A percentile compares a stretch with the other conserved stretches of the same genome.
phyloP scores from a whole-genome alignment of 2,329 filamentous ascomycete species.

The Fusarium zealandicum region DNA sequence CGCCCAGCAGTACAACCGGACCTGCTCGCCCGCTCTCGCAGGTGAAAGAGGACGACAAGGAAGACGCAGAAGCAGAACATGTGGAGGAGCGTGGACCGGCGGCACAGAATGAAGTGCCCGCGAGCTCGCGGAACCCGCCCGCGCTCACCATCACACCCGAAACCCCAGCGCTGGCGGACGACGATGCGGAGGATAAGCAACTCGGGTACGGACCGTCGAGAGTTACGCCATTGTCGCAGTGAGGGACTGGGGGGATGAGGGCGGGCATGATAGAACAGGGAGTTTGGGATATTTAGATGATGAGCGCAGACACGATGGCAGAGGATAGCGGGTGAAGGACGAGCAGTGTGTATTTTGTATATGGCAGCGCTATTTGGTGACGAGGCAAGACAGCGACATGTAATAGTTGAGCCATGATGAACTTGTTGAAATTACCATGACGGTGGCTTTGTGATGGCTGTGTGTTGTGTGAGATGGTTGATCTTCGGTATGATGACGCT shows the following conservation, averaged over 20 bases:
- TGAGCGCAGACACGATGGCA: conserved; percentile 1
- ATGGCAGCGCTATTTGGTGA: conserved; percentile 21
- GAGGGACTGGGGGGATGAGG: background rate
- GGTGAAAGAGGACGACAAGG: conserved; percentile 49
- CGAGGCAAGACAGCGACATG: conserved; percentile 19
- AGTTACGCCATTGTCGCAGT: conserved; percentile 41
- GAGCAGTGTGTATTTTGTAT: conserved; percentile 39
- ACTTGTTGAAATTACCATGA: background rate
- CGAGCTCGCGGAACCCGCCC: conserved; percentile 43
- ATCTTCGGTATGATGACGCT: no score
- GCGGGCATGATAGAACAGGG: conserved; percentile 41
- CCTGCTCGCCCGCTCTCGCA: conserved; percentile 46
- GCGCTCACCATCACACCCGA: conserved; percentile 59
- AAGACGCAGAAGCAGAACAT: conserved; percentile 45
- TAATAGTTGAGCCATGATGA: conserved; percentile 24
- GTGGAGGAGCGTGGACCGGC: conserved; percentile 40
- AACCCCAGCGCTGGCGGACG: conserved; percentile 52
- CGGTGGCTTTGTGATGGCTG: background rate
- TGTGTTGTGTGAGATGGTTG: background rate
- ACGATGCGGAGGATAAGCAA: conserved; percentile 52
- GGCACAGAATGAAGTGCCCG: conserved; percentile 7
- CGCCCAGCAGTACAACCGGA: conserved; percentile 23
- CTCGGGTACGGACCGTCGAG: conserved; percentile 52
- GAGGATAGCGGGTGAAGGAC: background rate
- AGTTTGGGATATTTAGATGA: conserved; percentile 8